phyloP scores from a whole-genome alignment of 805 yeast species.

The Saturnispora bothae region DNA sequence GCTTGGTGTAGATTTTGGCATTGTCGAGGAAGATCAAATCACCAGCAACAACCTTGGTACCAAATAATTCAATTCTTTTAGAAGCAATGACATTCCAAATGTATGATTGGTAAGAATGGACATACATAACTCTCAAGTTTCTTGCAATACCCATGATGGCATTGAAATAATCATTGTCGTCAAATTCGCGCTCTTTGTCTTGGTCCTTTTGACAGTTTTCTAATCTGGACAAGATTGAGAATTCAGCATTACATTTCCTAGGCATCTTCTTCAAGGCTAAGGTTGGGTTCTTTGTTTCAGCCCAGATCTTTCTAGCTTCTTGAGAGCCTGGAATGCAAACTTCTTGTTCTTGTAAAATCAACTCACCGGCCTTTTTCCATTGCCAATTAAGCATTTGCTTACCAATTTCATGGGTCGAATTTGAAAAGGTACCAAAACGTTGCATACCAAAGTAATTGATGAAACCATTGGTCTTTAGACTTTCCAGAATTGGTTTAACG shows the following conservation, averaged over 20 bases:
- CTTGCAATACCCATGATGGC: slow-evolving; percentile 87
- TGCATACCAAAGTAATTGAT: slow-evolving; percentile 98
- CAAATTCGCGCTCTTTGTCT: slow-evolving; percentile 36
- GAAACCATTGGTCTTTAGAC: slow-evolving; percentile 62
- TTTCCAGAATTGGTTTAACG: slow-evolving; percentile 41
- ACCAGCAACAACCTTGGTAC: slow-evolving; percentile 62
- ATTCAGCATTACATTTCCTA: slow-evolving; percentile 76
- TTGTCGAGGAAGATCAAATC: slow-evolving; percentile 55
- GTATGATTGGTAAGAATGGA: slow-evolving; percentile 94
- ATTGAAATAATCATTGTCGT: slow-evolving; percentile 50
- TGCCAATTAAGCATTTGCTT: slow-evolving; percentile 55
- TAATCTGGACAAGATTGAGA: slow-evolving; percentile 53
- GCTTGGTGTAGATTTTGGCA: slow-evolving; percentile 14
- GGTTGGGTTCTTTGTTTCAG: slow-evolving; percentile 53
- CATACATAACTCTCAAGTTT: slow-evolving; percentile 87
- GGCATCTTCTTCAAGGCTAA: slow-evolving; percentile 73
- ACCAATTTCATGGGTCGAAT: slow-evolving; percentile 86
- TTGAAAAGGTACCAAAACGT: slow-evolving; percentile 90
- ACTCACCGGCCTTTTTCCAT: slow-evolving; percentile 72
- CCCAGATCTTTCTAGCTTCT: slow-evolving; percentile 80
- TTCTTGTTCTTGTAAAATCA: slow-evolving; percentile 78
- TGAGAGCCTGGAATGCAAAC: slow-evolving; percentile 72
- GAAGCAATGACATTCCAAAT: slow-evolving; percentile 88
- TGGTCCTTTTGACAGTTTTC: slow-evolving; percentile 39
- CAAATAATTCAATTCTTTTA: slow-evolving; percentile 60